Evolutionary conservation across 768 basidiomycete genomes (phyloP), one percentile per base, ranked within the genome.

Genomic region (Calocera cornea): DNA sequence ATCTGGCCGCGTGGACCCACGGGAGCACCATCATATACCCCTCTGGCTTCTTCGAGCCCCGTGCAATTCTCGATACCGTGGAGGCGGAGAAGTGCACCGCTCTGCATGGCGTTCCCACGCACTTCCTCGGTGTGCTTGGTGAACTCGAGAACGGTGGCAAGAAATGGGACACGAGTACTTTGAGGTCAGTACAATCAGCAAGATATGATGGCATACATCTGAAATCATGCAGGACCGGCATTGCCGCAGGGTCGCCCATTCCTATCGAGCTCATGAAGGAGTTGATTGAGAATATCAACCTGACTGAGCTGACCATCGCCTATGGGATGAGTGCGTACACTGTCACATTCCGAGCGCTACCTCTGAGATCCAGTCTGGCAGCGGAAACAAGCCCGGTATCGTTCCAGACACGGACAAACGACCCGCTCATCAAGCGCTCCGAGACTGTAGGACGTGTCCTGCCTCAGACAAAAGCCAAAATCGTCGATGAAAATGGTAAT

Each of bases 381-480:
- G 89, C 89, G 60, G 89, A 90, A 75, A 90, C 88, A 8, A 87
- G 90, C 70, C 90, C 90, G 0, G 90, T 92, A 0, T 87, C 90
- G 0, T 92, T 92, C 78, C 90, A 92, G 76, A 86, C 89, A 0
- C 85, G 82, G 1, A 82, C 85, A 0, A 80, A 77, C 1, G 90
- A 92, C 73, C 82, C 88, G 0, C 75, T 92, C 29, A 76, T 81
- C 64, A 89, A 89, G 73, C 86, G 90, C 1, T 86, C 89, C 2
- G 90, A 92, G 74, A 92, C 90, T 0, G 90, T 92, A 12, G 90
- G 90, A 2, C 85, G 79, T 72, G 80, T 88, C 22, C 84, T 84
- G 40, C 90, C 89, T 0, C 90, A 92, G 72, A 87, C 88, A 65
- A 85, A 80, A 72, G 90, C 90, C 1, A 92, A 89, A 73, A 70